Evolutionary conservation across 805 yeast genomes (phyloP), one percentile per base, ranked within the genome.

Genomic region (Jamesozyma gamospora): DNA sequence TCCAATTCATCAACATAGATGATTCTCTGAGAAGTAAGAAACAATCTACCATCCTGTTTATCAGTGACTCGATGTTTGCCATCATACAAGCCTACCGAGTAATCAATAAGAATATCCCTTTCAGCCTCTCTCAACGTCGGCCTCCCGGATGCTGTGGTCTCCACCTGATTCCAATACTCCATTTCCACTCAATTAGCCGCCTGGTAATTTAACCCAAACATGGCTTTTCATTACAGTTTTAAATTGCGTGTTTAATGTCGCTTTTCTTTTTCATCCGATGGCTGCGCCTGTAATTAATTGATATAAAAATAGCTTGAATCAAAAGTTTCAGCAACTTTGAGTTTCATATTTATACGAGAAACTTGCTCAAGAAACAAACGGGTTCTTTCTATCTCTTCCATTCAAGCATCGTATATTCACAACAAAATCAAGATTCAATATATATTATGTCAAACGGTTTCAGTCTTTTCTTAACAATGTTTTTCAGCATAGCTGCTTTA

Each of bases 1-100:
- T 47, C 42, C 5, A 15, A 49, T 40, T 74, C 72, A 49, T 82
- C 88, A 11, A 88, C 73, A 56, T 79, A 90, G 11, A 87, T 77
- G 2, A 90, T 57, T 34, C 96, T 62, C 40, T 70, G 70, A 29
- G 77, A 74, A 0, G 97, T 88, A 25, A 90, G 62, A 56, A 87
- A 87, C 0, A 82, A 52, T 25, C 95, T 66, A 0, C 97, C 97
- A 42, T 71, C 62, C 54, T 84, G 94, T 45, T 78, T 72, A 25
- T 73, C 65, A 2, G 63, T 38, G 18, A 84, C 71, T 62, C 83
- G 84, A 43, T 65, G 64, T 42, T 75, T 75, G 17, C 86, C 94
- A 50, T 82, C 88, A 54, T 88, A 88, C 3, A 88, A 58, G 0
- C 96, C 96, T 1, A 84, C 71, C 16, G 66, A 61, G 38, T 67